A percentile compares a stretch with the other conserved stretches of the same genome.
Conservation (phyloP, 1,284 basidiomycete species). For the Ustilago crameri region DNA sequence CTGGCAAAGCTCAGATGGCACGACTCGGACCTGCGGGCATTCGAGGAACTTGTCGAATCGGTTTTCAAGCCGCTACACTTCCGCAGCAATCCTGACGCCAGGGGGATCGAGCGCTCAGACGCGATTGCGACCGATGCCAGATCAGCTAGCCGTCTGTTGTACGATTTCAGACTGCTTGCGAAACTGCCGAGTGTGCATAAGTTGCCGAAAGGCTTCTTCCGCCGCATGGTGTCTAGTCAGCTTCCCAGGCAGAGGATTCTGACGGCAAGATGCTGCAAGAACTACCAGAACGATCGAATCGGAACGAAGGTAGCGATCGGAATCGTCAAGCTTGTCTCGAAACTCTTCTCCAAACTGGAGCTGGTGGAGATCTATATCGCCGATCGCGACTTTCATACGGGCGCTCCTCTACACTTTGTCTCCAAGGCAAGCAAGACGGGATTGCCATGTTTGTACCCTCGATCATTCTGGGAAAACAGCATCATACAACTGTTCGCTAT, state of each 20-base stretch:
- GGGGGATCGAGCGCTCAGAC: slow-evolving; percentile 33
- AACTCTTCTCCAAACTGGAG: slow-evolving; percentile 22
- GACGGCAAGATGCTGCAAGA: slow-evolving; percentile 33
- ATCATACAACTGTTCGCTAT: slow-evolving; percentile 5
- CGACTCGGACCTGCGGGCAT: slow-evolving; percentile 35
- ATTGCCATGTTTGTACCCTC: slow-evolving; percentile 42
- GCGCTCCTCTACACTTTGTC: slow-evolving; percentile 29
- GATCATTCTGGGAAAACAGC: slow-evolving; percentile 30
- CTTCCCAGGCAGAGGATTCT: slow-evolving; percentile 28
- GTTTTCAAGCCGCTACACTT: slow-evolving; percentile 48
- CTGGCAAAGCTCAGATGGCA: slow-evolving; percentile 31
- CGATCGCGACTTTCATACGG: slow-evolving; percentile 28
- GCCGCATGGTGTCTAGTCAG: slow-evolving; percentile 19
- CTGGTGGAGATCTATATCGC: slow-evolving; percentile 32
- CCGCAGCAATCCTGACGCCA: slow-evolving; percentile 22
- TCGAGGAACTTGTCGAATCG: slow-evolving; percentile 38
- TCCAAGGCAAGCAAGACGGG: slow-evolving; percentile 39
- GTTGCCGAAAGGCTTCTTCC: slow-evolving; percentile 34
- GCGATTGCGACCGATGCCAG: slow-evolving; percentile 23
- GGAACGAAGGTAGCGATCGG: slow-evolving; percentile 19
- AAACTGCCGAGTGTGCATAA: slow-evolving; percentile 22
- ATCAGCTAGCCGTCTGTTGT: slow-evolving; percentile 30
- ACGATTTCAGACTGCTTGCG: slow-evolving; percentile 27
- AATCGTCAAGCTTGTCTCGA: slow-evolving; percentile 13
- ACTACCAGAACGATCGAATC: slow-evolving; percentile 41